Evolutionary conservation across 129 eudicot genomes (phyloP), one percentile per base, ranked within the genome.

Genomic region (Tagetes patula): DNA sequence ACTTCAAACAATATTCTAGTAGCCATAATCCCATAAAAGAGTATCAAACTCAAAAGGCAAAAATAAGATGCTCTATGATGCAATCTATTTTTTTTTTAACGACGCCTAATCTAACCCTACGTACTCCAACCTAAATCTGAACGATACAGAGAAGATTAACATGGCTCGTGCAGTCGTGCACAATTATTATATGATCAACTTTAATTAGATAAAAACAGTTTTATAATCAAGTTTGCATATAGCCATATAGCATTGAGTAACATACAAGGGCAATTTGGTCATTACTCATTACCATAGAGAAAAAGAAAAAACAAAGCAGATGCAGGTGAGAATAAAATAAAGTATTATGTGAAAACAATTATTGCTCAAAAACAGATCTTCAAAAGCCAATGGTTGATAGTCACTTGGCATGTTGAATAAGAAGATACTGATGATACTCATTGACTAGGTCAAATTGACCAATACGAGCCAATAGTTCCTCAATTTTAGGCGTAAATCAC

Each of bases 11-110:
- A 2, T 45, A 59, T 73, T 50, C 8, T 49, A 40, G 39, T 50
- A 39, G 55, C 42, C 72, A 46, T 60, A 70, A 41, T 20, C 27
- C 27, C 27, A 38, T 60, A 70, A 41, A 40, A 31, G 47, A 55
- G 72, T 9, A 77, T 77, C 76, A 62, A 61, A 71, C 64, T 64
- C 77, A 78, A 78, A 78, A 78, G 42, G 12, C 42, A 60, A 30
- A 60, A 50, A 50, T 52, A n/a, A 78, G 71, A 63, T 53, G 20
- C 49, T 70, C 30, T n/a, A 3, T 60, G 43, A 60, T 34, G 66
- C 43, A 60, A 60, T 60, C 43, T 60, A 11, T 8, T 34, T 20
- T 20, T 20, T 20, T 20, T 20, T 20, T 20, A 20, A 20, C 27
- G 27, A 20, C 27, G 27, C 27, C 27, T 20, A 20, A 20, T 20